Base-by-base conservation (phyloP, 2,329 filamentous ascomycete genomes). In the Dactylonectria macrodidyma region DNA sequence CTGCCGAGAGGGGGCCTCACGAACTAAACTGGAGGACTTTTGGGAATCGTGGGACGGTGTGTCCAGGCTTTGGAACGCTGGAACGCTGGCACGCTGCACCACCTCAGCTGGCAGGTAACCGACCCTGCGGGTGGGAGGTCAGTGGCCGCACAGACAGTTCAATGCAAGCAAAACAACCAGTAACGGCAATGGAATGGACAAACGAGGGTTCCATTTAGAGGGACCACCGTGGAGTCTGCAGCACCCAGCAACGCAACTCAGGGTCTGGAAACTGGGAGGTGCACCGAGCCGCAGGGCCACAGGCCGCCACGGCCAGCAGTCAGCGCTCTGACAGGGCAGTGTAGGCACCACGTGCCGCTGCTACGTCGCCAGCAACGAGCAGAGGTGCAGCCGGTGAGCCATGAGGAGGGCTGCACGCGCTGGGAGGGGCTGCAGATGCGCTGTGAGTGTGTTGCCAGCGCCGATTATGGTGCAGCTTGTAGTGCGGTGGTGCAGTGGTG, bases 371-470 rank as follows among this genome's bases (percentile, higher is more conserved):
- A 48, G 12, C 36, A 14, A 38, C 34, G 33, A 58, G 22, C 19
- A 36, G 36, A 58, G 30, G 38, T 62, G 64, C 64, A 62, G 59
- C 58, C 58, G 59, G 52, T 62, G 64, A 44, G 41, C 14, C 14
- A 3, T 44, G 41, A 14, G 1, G 41, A 44, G 41, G 41, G 41
- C 41, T 44, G 41, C n/a, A 30, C 26, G 2, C 4, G 26, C 26
- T 30, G 26, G 26, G 26, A 66, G 57, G 14, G 26, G 48, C 44
- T 65, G 48, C 11, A 30, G 51, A 22, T 50, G 46, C 22, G 19
- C 33, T 36, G 33, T 22, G 12, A 36, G n/a, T 24, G 51, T 54
- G 51, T 19, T 34, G 50, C 10, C 14, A 6, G 38, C 38, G 12
- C 12, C 5, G 38, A n/a, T 33, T 24, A 19, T 26, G 10, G 16